Conservation (phyloP, 2,329 filamentous ascomycete genomes). For the Claviceps capensis region DNA sequence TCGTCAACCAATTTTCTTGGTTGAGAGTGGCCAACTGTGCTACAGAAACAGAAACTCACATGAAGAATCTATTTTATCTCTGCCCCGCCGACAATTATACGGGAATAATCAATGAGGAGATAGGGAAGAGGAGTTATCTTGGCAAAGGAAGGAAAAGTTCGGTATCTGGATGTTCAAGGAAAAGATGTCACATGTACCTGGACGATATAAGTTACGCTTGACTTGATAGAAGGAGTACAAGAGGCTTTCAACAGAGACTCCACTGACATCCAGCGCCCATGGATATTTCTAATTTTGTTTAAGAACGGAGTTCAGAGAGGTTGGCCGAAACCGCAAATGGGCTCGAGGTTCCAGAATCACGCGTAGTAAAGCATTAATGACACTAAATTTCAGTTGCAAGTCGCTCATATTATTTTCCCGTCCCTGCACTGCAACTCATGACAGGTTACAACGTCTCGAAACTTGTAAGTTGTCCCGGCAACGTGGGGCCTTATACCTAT, state of each 20-base stretch:
- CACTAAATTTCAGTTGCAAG: too few relatives aligned
- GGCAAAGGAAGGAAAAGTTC: not conserved
- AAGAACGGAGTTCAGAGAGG: too few relatives aligned
- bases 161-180: not conserved
- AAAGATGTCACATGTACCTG: too few relatives aligned
- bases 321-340: too few relatives aligned
- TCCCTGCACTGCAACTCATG: not conserved
- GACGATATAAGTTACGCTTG: too few relatives aligned
- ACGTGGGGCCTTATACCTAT: too few relatives aligned
- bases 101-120: not conserved
- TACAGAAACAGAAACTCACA: not conserved
- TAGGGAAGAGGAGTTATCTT: not conserved
- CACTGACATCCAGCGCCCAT: too few relatives aligned
- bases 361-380: too few relatives aligned
- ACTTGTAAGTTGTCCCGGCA: not conserved
- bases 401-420: not conserved
- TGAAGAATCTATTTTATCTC: not conserved
- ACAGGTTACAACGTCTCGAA: not conserved
- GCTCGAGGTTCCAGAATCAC: too few relatives aligned
- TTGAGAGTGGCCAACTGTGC: constrained; percentile 2
- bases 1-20: constrained; percentile 17
- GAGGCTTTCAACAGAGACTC: too few relatives aligned
- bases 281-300: too few relatives aligned
- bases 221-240: too few relatives aligned
- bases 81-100: not conserved